Conservation (phyloP, 371 early-diverging fungal species). For the Actinomortierella ambigua region DNA sequence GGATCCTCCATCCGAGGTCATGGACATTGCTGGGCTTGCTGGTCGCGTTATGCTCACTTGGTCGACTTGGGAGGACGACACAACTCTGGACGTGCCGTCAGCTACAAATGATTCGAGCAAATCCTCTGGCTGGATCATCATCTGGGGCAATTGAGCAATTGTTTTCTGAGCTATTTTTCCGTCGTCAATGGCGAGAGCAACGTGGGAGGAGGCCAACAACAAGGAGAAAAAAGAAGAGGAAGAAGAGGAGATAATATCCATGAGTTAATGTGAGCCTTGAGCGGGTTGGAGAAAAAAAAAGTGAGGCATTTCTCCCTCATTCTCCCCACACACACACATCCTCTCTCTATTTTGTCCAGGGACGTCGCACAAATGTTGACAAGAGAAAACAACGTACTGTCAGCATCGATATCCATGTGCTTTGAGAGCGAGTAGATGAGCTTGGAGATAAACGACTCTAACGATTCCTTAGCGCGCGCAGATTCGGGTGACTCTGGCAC, state of each 20-base stretch:
- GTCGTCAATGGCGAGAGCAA: background rate
- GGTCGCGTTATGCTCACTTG: conserved; percentile 17
- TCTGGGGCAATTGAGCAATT: conserved; percentile 43
- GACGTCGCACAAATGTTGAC: background rate
- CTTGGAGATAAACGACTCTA: conserved; percentile 44
- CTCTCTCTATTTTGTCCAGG: background rate
- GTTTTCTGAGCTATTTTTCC: conserved; percentile 29
- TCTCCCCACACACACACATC: background rate
- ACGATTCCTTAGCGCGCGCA: conserved; percentile 39
- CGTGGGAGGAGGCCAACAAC: background rate
- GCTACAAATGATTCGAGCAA: conserved; percentile 41
- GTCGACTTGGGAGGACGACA: conserved; percentile 43
- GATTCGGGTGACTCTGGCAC: conserved; percentile 26
- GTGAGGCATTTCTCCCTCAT: background rate
- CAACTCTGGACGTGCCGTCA: conserved; percentile 37
- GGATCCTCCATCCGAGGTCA: too few relatives aligned
- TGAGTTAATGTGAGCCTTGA: background rate
- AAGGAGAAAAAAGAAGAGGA: background rate
- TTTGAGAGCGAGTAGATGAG: conserved; percentile 35
- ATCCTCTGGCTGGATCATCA: conserved; percentile 46
- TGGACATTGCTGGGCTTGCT: too few relatives aligned
- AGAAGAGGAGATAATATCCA: background rate
- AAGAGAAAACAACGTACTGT: conserved; percentile 27
- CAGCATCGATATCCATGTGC: conserved; percentile 37
- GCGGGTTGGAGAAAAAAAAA: background rate